Percentiles rank a stretch among this genome's conserved stretches.
phyloP scores from a whole-genome alignment of 2,329 filamentous ascomycete species.

The Decorospora gaudefroyi region DNA sequence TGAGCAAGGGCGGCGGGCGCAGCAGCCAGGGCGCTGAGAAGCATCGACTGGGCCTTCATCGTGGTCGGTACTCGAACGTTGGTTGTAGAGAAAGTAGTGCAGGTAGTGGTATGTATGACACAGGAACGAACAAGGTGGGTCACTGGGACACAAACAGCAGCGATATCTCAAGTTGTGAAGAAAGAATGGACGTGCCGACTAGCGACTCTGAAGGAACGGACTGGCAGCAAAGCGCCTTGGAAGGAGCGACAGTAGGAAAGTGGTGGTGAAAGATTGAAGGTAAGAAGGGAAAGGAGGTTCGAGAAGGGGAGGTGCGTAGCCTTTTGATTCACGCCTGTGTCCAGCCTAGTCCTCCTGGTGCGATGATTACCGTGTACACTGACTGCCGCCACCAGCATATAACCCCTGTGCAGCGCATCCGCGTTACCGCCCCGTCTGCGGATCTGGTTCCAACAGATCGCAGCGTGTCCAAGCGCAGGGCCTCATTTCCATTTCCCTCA shows the following conservation, averaged over 20 bases:
- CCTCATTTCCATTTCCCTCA: conserved; percentile 18
- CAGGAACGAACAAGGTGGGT: conserved; percentile 31
- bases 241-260: conserved; percentile 41
- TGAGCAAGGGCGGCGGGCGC: conserved; percentile 43
- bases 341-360: conserved; percentile 12
- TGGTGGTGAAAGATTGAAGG: conserved; percentile 32
- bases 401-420: conserved; percentile 22
- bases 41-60: conserved; percentile 45
- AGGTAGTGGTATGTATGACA: conserved; percentile 28
- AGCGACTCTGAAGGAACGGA: conserved; percentile 45
- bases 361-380: conserved; percentile 4
- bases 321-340: conserved; percentile 30
- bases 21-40: conserved; percentile 41
- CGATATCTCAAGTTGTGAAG: conserved; percentile 16
- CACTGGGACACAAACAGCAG: conserved; percentile 38
- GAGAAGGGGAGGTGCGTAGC: conserved; percentile 16
- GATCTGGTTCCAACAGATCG: conserved; percentile 33
- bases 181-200: conserved; percentile 46
- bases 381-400: conserved; percentile 13
- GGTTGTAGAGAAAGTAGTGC: conserved; percentile 4
- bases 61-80: conserved; percentile 12
- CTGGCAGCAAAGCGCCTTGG: conserved; percentile 30
- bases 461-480: conserved; percentile 19
- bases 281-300: conserved; percentile 4
- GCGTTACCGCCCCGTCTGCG: conserved; percentile 25